Evolutionary conservation across 106 monocot genomes (phyloP), one percentile per base, ranked within the genome.

Genomic region (Dendrobium nobile): DNA sequence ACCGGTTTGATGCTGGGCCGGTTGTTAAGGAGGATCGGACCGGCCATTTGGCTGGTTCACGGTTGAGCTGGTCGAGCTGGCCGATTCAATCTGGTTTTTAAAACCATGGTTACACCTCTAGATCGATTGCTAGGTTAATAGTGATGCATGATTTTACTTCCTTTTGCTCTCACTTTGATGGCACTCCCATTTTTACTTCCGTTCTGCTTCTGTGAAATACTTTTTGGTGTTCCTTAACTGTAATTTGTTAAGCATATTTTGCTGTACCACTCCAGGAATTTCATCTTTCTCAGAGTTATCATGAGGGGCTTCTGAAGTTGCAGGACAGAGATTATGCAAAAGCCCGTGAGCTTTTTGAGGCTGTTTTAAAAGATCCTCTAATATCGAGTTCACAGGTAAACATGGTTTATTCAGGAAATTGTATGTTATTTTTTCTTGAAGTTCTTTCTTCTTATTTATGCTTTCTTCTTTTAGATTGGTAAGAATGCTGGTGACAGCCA

Each of bases 211-310:
- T 61, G 61, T 4, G n/a, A 61, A 13, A 51, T 51, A 51, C 51
- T 22, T 20, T 22, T 61, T 61, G 6, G 22, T 19, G 19, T 56
- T 56, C 22, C 61, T 22, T 61, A 19, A 61, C 10, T 61, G 61
- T 22, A 61, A 61, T 51, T 51, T 13, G 13, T 51, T 51, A 3
- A 51, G 13, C 13, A 51, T 51, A 51, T 13, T 51, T 65, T 65
- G 37, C 33, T 70, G 15, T 2, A 16, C 70, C 37, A 65, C 37
- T 80, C 54, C 78, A 91, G 95, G 95, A 99, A 82, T 99, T 90
- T 85, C 88, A 91, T 87, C 92, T 99, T 88, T 89, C 93, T 82
- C 95, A 99, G 54, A 95, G 85, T 55, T 99, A 99, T 74, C 95
- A 99, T 80, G 95, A 99, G 17, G 98, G 92, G 17, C 95, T 99